Percentiles rank a stretch among this genome's conserved stretches.
phyloP scores from a whole-genome alignment of 768 basidiomycete species.

The Crassisporium funariophilum region DNA sequence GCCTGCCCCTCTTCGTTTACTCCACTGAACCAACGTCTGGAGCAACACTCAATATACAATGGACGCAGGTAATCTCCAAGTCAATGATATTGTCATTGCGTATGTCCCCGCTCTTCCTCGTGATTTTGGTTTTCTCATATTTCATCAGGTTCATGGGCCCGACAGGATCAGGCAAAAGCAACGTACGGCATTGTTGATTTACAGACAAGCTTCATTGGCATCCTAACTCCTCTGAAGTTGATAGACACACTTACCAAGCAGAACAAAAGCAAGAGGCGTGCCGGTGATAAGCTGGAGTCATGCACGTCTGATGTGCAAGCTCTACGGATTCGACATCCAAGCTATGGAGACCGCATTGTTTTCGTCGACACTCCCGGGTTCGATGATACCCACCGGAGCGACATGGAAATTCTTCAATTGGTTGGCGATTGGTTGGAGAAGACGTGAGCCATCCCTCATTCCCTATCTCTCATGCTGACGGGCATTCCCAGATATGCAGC shows the following conservation, averaged over 20 bases:
- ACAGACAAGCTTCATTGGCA: neutral
- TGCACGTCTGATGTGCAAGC: constrained; percentile 40
- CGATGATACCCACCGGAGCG: constrained; percentile 36
- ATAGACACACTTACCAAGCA: constrained; percentile 22
- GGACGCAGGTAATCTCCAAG: constrained; percentile 7
- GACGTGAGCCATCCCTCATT: constrained; percentile 16
- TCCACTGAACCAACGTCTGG: no score
- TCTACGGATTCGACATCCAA: constrained; percentile 25
- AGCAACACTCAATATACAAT: neutral
- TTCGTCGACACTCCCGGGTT: constrained; percentile 42
- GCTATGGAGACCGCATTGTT: constrained; percentile 29
- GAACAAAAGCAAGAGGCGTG: constrained; percentile 6
- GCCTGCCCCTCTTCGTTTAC: no score
- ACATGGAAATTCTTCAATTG: constrained; percentile 38
- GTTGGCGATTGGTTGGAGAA: constrained; percentile 33
- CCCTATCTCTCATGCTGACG: neutral
- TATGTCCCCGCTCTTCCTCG: no score
- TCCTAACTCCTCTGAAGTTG: constrained; percentile 17
- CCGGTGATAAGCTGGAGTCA: constrained; percentile 31
- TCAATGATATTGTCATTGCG: constrained; percentile 27
- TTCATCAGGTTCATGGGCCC: constrained; percentile 28
- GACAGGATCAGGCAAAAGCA: constrained; percentile 32
- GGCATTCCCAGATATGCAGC: constrained; percentile 22
- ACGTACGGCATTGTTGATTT: constrained; percentile 21
- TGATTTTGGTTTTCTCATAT: neutral